Percentiles rank a stretch among this genome's conserved stretches.
Conservation (phyloP, 805 yeast species). For the Ogataea polymorpha region DNA sequence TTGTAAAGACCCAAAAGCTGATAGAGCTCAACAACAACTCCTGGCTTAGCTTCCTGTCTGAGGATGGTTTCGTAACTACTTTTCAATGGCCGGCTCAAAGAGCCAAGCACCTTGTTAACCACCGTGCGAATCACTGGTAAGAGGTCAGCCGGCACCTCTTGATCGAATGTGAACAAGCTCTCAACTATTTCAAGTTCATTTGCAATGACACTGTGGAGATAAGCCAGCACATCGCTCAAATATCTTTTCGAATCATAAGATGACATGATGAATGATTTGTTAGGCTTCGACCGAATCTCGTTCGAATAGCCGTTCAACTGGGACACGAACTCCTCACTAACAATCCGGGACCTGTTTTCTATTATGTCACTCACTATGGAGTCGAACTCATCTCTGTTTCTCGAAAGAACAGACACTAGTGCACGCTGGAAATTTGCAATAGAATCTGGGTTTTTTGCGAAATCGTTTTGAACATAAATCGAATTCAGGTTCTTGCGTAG, state of each 20-base stretch:
- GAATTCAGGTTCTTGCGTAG: constrained; percentile 30
- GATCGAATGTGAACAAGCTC: constrained; percentile 50
- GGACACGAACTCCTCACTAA: constrained; percentile 63
- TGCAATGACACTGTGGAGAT: constrained; percentile 79
- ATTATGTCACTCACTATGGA: constrained; percentile 60
- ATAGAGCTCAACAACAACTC: constrained; percentile 54
- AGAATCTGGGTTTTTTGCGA: constrained; percentile 17
- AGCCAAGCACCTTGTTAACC: constrained; percentile 47
- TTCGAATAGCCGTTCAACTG: constrained; percentile 45
- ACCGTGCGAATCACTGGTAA: constrained; percentile 33
- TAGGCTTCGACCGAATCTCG: constrained; percentile 17
- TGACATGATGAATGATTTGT: constrained; percentile 53
- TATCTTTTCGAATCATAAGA: constrained; percentile 81
- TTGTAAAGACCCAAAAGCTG: constrained; percentile 66
- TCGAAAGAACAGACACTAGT: constrained; percentile 28
- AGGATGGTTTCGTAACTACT: constrained; percentile 67
- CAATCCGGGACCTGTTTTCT: constrained; percentile 60
- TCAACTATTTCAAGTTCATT: constrained; percentile 79
- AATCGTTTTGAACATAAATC: constrained; percentile 23
- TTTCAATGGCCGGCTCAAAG: constrained; percentile 58
- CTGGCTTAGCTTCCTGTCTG: constrained; percentile 58
- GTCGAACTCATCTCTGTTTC: constrained; percentile 50
- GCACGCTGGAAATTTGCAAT: constrained; percentile 30
- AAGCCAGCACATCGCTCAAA: constrained; percentile 84
- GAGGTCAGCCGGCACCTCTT: constrained; percentile 21